Evolutionary conservation across 2,329 filamentous ascomycete species (phyloP).

Genomic region (Alternaria atra): DNA sequence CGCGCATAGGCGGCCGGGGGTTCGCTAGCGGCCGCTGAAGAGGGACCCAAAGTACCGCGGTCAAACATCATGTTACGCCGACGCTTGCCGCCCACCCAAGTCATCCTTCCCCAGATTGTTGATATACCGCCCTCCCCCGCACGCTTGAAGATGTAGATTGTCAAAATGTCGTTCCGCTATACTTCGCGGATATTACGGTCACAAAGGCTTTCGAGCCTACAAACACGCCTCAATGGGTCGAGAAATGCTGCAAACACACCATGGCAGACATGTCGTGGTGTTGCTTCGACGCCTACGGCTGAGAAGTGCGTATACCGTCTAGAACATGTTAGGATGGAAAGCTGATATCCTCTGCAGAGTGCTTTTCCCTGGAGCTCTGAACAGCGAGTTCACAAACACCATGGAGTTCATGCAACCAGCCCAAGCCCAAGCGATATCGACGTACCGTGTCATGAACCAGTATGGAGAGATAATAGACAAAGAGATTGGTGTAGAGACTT

Average conservation of each 20-base stretch:
- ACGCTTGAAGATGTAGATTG: slow-evolving; percentile 30
- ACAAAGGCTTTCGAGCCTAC: slow-evolving; percentile 23
- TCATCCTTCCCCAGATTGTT: slow-evolving; percentile 38
- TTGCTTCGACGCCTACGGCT: slow-evolving; percentile 67
- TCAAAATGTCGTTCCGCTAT: slow-evolving; percentile 49
- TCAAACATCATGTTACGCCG: slow-evolving; percentile 27
- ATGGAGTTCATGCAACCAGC: slow-evolving; percentile 81
- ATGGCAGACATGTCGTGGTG: slow-evolving; percentile 61
- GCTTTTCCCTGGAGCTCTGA: slow-evolving; percentile 90
- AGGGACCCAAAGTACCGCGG: not conserved
- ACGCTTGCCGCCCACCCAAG: slow-evolving; percentile 36
- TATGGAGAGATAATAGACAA: slow-evolving; percentile 84
- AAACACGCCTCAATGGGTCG: slow-evolving; percentile 26
- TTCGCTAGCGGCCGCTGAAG: slow-evolving; percentile 17
- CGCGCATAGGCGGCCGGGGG: slow-evolving; percentile 29
- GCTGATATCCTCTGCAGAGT: slow-evolving; percentile 53
- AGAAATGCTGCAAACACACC: slow-evolving; percentile 22
- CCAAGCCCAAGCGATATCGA: slow-evolving; percentile 77
- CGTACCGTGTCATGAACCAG: slow-evolving; percentile 90
- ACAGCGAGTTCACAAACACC: slow-evolving; percentile 86
- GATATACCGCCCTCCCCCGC: slow-evolving; percentile 27
- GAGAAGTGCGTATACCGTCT: slow-evolving; percentile 63
- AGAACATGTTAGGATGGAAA: not conserved
- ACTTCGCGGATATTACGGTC: slow-evolving; percentile 36
- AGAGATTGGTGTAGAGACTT: slow-evolving; percentile 71